Conservation (phyloP, 108 stramenopile species). For the Skeletonema tropicum region DNA sequence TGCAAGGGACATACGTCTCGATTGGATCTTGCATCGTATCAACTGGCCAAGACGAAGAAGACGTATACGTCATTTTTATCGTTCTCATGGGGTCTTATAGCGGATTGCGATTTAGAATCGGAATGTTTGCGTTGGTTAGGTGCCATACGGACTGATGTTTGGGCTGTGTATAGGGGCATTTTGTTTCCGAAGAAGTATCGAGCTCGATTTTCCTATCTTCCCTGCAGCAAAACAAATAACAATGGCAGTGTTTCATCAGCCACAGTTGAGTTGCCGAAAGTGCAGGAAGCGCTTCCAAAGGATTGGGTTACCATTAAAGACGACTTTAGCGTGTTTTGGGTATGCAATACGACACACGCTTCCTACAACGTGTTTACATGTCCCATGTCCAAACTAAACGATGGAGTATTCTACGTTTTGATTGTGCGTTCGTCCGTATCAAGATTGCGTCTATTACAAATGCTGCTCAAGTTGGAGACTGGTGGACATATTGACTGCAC, state of each 20-base stretch:
- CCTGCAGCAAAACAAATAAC: conserved; percentile 10
- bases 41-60: conserved; percentile 25
- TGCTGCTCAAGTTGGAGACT: conserved; percentile 70
- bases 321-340: conserved; percentile 86
- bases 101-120: conserved; percentile 89
- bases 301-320: conserved; percentile 72
- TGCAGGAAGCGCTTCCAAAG: conserved; percentile 56
- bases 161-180: conserved; percentile 74
- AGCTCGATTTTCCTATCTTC: conserved; percentile 77
- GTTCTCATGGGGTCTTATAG: conserved; percentile 86
- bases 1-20: conserved; percentile 62
- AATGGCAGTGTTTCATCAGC: no score
- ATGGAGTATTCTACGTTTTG: conserved; percentile 82
- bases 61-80: conserved; percentile 76
- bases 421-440: conserved; percentile 66
- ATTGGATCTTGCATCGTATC: conserved; percentile 73
- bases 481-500: conserved; percentile 71
- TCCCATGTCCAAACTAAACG: conserved; percentile 70
- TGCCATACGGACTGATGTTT: conserved; percentile 74
- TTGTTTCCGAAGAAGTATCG: conserved; percentile 57
- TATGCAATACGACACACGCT: conserved; percentile 77
- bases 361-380: conserved; percentile 62
- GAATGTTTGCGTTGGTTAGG: conserved; percentile 80
- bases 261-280: conserved; percentile 52
- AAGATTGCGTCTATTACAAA: conserved; percentile 54